These are phyloP conservation scores for Cadophora sp. DNA, from an alignment of 2,329 filamentous ascomycete species.

Conservation along the genomic window DNA sequence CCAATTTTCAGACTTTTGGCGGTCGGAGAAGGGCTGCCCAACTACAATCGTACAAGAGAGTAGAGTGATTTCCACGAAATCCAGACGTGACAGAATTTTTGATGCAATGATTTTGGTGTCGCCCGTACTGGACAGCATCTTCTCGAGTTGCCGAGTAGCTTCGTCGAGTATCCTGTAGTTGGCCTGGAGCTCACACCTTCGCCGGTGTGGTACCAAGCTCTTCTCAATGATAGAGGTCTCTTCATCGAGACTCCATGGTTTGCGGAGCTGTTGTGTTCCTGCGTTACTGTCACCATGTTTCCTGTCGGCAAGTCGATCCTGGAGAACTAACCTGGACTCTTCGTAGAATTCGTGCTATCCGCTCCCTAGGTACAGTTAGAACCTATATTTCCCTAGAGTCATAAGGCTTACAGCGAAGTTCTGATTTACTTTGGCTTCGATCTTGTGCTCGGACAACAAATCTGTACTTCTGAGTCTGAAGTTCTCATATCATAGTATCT, in stretches of 20 bases:
- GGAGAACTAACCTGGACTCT: no score
- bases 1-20: slow-evolving; percentile 3
- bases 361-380: no score
- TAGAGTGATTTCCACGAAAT: not conserved
- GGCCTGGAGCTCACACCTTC: not conserved
- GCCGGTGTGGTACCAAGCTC: not conserved
- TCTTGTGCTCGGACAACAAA: not conserved
- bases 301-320: not conserved
- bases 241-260: not conserved
- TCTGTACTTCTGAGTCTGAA: slow-evolving; percentile 1
- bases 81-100: slow-evolving; percentile 11
- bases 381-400: no score
- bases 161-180: slow-evolving; percentile 10
- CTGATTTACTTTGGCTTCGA: not conserved
- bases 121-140: slow-evolving; percentile 9
- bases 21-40: not conserved
- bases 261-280: not conserved
- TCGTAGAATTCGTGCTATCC: no score
- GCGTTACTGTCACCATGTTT: not conserved
- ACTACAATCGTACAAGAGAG: slow-evolving; percentile 15
- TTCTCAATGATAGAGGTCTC: not conserved
- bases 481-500: not conserved
- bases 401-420: no score
- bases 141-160: slow-evolving; percentile 12
- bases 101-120: slow-evolving; percentile 1